These are phyloP conservation scores for Pseudocohnilembus persalinus DNA, from an alignment of 169 alveolate genomes.

Conservation along the genomic window DNA sequence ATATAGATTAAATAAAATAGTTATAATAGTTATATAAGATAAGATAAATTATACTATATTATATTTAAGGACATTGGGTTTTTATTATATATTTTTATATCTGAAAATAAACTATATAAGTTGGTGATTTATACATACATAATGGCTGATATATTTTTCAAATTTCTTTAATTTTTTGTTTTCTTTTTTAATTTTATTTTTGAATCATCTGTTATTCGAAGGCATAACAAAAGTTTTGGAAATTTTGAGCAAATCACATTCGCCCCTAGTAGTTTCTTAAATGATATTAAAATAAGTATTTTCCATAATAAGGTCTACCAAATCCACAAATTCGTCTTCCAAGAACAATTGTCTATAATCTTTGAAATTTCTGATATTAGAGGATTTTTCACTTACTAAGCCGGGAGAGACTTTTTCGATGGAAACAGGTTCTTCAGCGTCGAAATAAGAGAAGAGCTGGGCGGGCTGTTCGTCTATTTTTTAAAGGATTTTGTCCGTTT, in stretches of 20 bases:
- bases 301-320: constrained; percentile 43
- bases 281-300: constrained; percentile 36
- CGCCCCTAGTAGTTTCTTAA: constrained; percentile 37
- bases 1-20: no score
- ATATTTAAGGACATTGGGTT: no score
- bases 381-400: background rate
- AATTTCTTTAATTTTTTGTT: background rate
- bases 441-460: background rate
- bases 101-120: no score
- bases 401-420: background rate
- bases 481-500: constrained; percentile 31
- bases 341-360: constrained; percentile 38
- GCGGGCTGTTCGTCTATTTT: constrained; percentile 22
- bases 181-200: no score
- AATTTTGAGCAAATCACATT: constrained; percentile 31
- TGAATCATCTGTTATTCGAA: background rate
- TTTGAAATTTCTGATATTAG: constrained; percentile 3
- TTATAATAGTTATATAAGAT: no score
- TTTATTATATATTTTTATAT: no score
- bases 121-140: no score
- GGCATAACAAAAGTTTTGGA: constrained; percentile 44
- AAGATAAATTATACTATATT: no score
- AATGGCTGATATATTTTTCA: no score
- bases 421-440: constrained; percentile 13
- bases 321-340: constrained; percentile 32